phyloP scores from a whole-genome alignment of 192 early-diverging fungal genomes.

The Dimargaris xerosporica region DNA sequence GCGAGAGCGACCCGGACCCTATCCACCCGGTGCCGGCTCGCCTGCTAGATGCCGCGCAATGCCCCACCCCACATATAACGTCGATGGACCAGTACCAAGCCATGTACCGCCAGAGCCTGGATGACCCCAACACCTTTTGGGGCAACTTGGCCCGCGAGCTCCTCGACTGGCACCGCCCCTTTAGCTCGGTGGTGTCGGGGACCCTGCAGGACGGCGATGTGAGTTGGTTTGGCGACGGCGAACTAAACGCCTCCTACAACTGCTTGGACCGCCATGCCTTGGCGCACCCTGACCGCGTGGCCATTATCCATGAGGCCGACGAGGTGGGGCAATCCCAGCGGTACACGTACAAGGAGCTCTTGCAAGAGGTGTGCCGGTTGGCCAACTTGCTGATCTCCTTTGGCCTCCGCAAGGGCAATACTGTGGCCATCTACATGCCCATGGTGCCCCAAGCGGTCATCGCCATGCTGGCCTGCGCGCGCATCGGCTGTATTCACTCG shows the following conservation, averaged over 20 bases:
- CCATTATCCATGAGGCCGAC: slow-evolving; percentile 63
- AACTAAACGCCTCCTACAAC: slow-evolving; percentile 72
- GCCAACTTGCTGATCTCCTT: slow-evolving; percentile 44
- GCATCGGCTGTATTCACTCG: slow-evolving; percentile 68
- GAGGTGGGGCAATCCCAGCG: slow-evolving; percentile 32
- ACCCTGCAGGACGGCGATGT: slow-evolving; percentile 71
- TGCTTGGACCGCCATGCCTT: slow-evolving; percentile 57
- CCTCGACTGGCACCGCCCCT: slow-evolving; percentile 69
- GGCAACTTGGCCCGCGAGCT: slow-evolving; percentile 67
- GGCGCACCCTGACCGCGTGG: slow-evolving; percentile 37
- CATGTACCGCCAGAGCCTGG: slow-evolving; percentile 64
- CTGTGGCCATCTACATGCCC: slow-evolving; percentile 71
- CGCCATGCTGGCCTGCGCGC: slow-evolving; percentile 73
- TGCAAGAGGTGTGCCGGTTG: slow-evolving; percentile 46
- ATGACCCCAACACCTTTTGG: slow-evolving; percentile 70
- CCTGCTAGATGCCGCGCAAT: slow-evolving; percentile 33
- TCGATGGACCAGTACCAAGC: slow-evolving; percentile 65
- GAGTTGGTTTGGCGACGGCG: slow-evolving; percentile 57
- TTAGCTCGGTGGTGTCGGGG: slow-evolving; percentile 52
- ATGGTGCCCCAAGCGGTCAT: slow-evolving; percentile 69
- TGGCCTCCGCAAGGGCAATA: slow-evolving; percentile 50
- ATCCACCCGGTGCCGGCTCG: slow-evolving; percentile 42
- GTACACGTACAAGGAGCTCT: slow-evolving; percentile 53
- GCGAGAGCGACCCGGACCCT: slow-evolving; percentile 9
- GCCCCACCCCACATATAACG: slow-evolving; percentile 52